Evolutionary conservation across 202 grass and related monocot species (phyloP).

Genomic region (Brachypodium distachyon): DNA sequence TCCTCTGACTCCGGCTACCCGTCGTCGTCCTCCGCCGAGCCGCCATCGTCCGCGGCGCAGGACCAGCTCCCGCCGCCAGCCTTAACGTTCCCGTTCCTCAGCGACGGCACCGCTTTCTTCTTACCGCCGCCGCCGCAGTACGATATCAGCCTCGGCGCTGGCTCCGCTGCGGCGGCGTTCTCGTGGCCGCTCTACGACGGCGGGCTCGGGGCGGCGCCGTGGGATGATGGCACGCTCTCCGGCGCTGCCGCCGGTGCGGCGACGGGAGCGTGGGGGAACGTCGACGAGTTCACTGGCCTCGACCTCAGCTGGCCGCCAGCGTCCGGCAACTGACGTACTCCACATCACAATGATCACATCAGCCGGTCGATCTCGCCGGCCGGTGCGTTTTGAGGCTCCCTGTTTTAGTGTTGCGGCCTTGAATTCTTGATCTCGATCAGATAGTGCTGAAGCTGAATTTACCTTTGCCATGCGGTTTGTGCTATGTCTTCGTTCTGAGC

Average conservation of each 20-base stretch:
- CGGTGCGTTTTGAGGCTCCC: conserved; percentile 9
- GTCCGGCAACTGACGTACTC: background rate
- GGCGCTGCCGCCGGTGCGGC: too few species aligned
- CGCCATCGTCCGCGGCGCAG: background rate
- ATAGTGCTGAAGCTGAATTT: too few species aligned
- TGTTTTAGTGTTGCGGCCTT: conserved; percentile 23
- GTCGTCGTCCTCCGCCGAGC: background rate
- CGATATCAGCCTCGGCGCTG: background rate
- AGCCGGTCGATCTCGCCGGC: too few species aligned
- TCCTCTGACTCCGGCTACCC: conserved; percentile 3
- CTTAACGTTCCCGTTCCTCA: conserved; percentile 33
- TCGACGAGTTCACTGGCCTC: conserved; percentile 1
- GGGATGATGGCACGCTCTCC: background rate
- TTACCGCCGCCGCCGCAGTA: conserved; percentile 20
- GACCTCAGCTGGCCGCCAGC: conserved; percentile 20
- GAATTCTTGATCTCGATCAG: background rate
- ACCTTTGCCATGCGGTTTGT: background rate
- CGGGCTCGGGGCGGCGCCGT: conserved; percentile 8
- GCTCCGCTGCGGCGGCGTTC: background rate
- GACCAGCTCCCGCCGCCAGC: background rate
- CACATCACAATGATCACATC: background rate
- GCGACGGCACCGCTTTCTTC: conserved; percentile 24
- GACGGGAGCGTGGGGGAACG: conserved; percentile 19
- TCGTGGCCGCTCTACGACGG: conserved; percentile 4
- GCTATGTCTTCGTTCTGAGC: background rate